Percentiles rank a stretch among this genome's conserved stretches.
These are phyloP conservation scores for Xylariales sp. DNA, from an alignment of 2,329 filamentous ascomycete genomes.

Conservation along the genomic window DNA sequence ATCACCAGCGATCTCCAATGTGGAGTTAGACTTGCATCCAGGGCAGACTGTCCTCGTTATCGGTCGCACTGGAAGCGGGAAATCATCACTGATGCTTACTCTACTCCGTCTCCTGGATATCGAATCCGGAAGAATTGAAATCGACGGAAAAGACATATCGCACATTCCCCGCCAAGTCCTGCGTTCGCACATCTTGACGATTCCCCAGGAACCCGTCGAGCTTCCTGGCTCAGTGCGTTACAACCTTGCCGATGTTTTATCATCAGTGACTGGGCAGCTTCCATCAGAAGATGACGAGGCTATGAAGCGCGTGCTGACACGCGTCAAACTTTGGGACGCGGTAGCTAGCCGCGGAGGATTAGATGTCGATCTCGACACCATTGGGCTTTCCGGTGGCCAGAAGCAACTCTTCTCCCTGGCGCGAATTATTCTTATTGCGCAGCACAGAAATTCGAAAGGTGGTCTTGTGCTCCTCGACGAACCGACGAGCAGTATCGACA, in stretches of 20 bases:
- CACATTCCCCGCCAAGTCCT: slow-evolving; percentile 29
- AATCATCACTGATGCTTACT: slow-evolving; percentile 38
- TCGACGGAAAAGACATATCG: slow-evolving; percentile 30
- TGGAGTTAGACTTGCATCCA: background rate
- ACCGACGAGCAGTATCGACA: background rate
- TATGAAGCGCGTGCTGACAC: slow-evolving; percentile 28
- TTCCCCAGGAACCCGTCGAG: slow-evolving; percentile 52
- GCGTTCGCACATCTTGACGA: slow-evolving; percentile 42
- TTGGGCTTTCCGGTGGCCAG: slow-evolving; percentile 53
- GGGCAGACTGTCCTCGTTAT: background rate
- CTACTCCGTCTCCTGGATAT: slow-evolving; percentile 28
- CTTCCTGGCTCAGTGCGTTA: slow-evolving; percentile 33
- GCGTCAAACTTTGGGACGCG: slow-evolving; percentile 29
- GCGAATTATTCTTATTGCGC: slow-evolving; percentile 46
- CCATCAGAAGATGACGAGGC: slow-evolving; percentile 25
- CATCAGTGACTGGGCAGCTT: slow-evolving; percentile 23
- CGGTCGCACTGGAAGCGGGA: slow-evolving; percentile 41
- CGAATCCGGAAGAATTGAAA: slow-evolving; percentile 20
- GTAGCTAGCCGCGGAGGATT: slow-evolving; percentile 31
- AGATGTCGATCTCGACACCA: slow-evolving; percentile 34
- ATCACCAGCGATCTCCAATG: background rate
- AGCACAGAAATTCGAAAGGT: slow-evolving; percentile 6
- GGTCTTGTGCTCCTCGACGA: slow-evolving; percentile 10
- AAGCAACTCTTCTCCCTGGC: slow-evolving; percentile 61
- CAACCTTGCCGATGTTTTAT: slow-evolving; percentile 38